These are phyloP conservation scores for Globisporangium polare DNA, from an alignment of 352 stramenopile genomes.

Conservation along the genomic window DNA sequence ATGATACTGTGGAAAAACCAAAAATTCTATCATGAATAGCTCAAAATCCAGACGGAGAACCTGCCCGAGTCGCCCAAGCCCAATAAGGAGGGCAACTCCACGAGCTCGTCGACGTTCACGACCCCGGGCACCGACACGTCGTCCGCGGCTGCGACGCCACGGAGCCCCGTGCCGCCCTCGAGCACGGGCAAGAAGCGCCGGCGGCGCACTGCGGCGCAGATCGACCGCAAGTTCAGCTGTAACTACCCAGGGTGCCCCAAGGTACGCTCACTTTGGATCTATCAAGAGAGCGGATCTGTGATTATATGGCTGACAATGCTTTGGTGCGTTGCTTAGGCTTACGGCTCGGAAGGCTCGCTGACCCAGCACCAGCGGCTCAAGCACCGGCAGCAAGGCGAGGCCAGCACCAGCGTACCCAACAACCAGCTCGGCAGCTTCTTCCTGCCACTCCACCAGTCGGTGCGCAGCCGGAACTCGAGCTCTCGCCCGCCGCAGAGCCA, in stretches of 20 bases:
- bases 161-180: conserved; percentile 28
- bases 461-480: conserved; percentile 11
- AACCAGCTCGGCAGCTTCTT: conserved; percentile 41
- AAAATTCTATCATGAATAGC: conserved; percentile 21
- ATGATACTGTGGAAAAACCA: too few species aligned
- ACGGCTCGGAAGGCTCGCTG: conserved; percentile 75
- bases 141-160: conserved; percentile 16
- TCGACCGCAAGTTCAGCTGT: conserved; percentile 79
- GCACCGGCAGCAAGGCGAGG: conserved; percentile 42
- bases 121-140: conserved; percentile 14
- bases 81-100: conserved; percentile 16
- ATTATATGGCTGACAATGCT: neutral
- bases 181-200: conserved; percentile 70
- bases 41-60: conserved; percentile 57
- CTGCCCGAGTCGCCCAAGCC: conserved; percentile 18
- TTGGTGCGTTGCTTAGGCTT: conserved; percentile 36
- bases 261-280: conserved; percentile 21
- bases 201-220: conserved; percentile 67
- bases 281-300: neutral
- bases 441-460: conserved; percentile 40
- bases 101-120: conserved; percentile 17
- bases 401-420: conserved; percentile 22
- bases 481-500: conserved; percentile 1
- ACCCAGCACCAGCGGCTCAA: conserved; percentile 82
- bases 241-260: conserved; percentile 56